phyloP scores from a whole-genome alignment of 1,139 yeast species.

The Pichia sp. region DNA sequence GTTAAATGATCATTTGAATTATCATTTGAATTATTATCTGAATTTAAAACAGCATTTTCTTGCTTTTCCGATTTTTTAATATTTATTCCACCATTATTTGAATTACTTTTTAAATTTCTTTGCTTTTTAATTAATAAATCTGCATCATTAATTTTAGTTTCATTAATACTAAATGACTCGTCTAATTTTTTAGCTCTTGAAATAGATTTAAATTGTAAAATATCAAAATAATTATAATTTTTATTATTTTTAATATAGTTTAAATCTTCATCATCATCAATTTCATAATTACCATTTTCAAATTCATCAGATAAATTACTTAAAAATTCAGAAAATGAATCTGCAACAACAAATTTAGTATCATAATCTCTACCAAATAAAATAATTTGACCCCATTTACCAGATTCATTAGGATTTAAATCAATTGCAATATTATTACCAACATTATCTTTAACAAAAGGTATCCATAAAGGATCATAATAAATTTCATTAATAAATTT shows the following conservation, averaged over 20 bases:
- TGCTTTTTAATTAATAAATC: constrained; percentile 12
- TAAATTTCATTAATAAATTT: constrained; percentile 51
- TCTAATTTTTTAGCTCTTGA: constrained; percentile 17
- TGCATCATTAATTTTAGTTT: constrained; percentile 11
- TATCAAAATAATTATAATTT: constrained; percentile 44
- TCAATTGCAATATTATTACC: constrained; percentile 62
- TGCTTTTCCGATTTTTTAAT: background rate
- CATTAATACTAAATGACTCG: constrained; percentile 13
- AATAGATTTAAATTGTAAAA: constrained; percentile 36
- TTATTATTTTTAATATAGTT: constrained; percentile 44
- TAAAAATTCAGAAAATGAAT: constrained; percentile 51
- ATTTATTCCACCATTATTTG: background rate
- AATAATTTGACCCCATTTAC: constrained; percentile 58
- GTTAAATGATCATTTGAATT: constrained; percentile 21
- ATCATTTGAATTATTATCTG: constrained; percentile 1
- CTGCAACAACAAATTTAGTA: constrained; percentile 53
- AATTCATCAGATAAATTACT: constrained; percentile 44
- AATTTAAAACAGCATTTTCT: too few relatives aligned
- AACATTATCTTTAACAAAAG: constrained; percentile 48
- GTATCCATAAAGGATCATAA: constrained; percentile 57
- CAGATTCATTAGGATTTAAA: constrained; percentile 56
- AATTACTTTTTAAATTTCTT: background rate
- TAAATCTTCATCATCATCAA: constrained; percentile 49
- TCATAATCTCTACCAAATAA: constrained; percentile 61
- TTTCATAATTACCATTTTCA: constrained; percentile 47